These are phyloP conservation scores for Boletus tomentosulus DNA, from an alignment of 768 basidiomycete species.

Conservation along the genomic window DNA sequence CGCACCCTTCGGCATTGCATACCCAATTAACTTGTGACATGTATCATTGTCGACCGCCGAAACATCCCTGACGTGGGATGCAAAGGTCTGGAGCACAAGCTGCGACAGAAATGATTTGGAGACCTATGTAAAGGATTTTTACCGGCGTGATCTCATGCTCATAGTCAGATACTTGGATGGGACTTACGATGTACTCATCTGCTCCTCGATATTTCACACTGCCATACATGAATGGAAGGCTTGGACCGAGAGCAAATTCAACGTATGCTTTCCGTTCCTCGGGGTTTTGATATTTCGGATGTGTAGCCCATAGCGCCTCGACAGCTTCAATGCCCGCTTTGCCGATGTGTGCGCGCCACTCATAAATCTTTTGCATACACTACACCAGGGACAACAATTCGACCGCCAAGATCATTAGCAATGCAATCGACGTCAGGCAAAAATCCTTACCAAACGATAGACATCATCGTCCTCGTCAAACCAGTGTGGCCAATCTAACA, in stretches of 20 bases:
- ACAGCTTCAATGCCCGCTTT: background rate
- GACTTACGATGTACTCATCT: background rate
- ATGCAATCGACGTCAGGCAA: too few relatives aligned
- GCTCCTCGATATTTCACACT: background rate
- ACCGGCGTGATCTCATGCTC: too few relatives aligned
- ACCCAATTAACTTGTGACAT: too few relatives aligned
- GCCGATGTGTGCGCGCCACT: background rate
- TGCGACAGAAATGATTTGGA: too few relatives aligned
- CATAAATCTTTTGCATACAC: slow-evolving; percentile 1
- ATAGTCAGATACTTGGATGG: too few relatives aligned
- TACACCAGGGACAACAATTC: background rate
- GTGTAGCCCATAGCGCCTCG: background rate
- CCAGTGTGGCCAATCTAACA: background rate
- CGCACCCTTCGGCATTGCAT: too few relatives aligned
- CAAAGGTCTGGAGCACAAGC: too few relatives aligned
- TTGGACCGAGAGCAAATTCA: background rate
- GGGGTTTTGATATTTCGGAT: background rate
- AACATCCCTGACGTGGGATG: too few relatives aligned
- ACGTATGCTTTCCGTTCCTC: background rate
- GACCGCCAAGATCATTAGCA: too few relatives aligned
- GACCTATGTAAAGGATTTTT: background rate
- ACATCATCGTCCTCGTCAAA: background rate
- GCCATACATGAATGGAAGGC: slow-evolving; percentile 1
- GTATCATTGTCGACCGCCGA: too few relatives aligned
- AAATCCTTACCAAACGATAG: background rate